These are phyloP conservation scores for Rickenella mellea DNA, from an alignment of 768 basidiomycete species.

Conservation along the genomic window DNA sequence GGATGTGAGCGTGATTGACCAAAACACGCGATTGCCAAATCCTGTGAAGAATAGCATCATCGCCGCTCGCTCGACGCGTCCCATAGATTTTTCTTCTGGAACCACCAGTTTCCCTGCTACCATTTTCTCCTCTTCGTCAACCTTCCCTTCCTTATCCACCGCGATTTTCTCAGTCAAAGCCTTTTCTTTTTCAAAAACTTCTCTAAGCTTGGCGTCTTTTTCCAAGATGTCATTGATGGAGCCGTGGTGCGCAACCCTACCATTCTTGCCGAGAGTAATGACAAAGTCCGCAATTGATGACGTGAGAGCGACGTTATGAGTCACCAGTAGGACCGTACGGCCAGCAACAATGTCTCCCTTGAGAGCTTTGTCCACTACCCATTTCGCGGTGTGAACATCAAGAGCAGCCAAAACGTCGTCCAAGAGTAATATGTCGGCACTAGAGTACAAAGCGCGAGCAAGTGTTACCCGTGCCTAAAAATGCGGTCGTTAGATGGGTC, in stretches of 20 bases:
- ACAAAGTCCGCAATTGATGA: conserved; percentile 12
- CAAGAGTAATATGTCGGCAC: conserved; percentile 33
- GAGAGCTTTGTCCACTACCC: conserved; percentile 26
- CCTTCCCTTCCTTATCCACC: conserved; percentile 7
- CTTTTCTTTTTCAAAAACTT: conserved; percentile 8
- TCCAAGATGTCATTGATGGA: conserved; percentile 8
- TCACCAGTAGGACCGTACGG: conserved; percentile 26
- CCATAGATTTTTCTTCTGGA: conserved; percentile 52
- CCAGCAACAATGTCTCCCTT: conserved; percentile 22
- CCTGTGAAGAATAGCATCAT: conserved; percentile 17
- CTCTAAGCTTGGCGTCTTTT: conserved; percentile 5
- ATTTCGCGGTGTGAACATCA: conserved; percentile 27
- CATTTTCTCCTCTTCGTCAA: conserved; percentile 11
- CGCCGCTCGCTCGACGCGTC: conserved; percentile 45
- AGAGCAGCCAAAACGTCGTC: conserved; percentile 39
- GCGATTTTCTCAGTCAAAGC: not conserved
- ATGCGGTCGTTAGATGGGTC: not conserved
- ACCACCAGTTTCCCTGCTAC: conserved; percentile 48
- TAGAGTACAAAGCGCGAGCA: conserved; percentile 36
- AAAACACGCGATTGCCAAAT: not conserved
- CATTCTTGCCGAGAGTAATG: not conserved
- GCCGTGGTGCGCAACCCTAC: not conserved
- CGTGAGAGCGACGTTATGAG: conserved; percentile 23
- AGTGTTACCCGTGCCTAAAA: conserved; percentile 33
- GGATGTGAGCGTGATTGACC: conserved; percentile 18